Base-by-base conservation (phyloP, 1,139 yeast genomes). In the Yamadazyma sp. region DNA sequence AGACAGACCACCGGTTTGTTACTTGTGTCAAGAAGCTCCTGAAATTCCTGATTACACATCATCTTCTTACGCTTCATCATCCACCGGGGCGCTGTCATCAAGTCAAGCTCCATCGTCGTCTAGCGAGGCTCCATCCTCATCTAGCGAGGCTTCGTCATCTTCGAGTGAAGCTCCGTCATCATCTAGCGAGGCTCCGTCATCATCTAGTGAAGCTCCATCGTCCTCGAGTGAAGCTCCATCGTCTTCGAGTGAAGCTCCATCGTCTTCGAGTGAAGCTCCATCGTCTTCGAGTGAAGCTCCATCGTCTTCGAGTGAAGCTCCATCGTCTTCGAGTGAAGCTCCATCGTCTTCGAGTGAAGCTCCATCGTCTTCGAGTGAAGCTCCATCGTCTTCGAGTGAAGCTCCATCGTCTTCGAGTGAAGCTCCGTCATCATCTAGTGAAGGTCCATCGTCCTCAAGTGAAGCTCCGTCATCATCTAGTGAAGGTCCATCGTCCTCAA, bases 281-380 rank as follows among this genome's bases (percentile, higher is more conserved):
- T 25, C 33, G 2, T 35, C 43, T 6, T 31, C 37, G 6, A 28
- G 35, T 23, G 40, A 31, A 30, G 32, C 41, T 6, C 16, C 21
- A 31, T 37, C 43, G 2, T 29, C 34, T 7, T 31, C 42, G 6
- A 31, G 29, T 11, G 15, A 27, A 22, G 39, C 28, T 10, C n/a
- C 33, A 7, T 26, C 29, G 9, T 23, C 34, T 8, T n/a, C n/a
- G n/a, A 31, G 35, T 28, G 29, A 27, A 25, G 37, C 6, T 2
- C 16, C 23, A 11, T 43, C 39, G 10, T 39, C 46, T 16, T n/a
- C n/a, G n/a, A 31, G 38, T 31, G 28, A 31, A 27, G 39, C 9
- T 6, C 15, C 28, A n/a, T 25, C 28, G n/a, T 23, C 25, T 12
- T 23, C 25, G 8, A 25, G 28, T 25, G 15, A 12, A 12, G 9